Base-by-base conservation (phyloP, 148 eudicot genomes). In the Camellia lanceoleosa region DNA sequence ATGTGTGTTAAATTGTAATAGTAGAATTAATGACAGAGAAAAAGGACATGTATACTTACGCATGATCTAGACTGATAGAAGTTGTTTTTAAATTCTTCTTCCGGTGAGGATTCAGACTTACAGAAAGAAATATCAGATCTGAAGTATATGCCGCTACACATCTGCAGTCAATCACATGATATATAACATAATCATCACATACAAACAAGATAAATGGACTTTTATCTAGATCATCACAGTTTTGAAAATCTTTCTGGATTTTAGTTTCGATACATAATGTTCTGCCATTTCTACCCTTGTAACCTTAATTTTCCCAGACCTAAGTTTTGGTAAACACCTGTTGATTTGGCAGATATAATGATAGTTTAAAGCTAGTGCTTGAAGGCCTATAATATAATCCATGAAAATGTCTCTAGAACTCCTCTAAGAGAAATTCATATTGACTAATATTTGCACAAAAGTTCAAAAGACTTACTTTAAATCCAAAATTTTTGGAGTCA, bases 121-220 rank as follows among this genome's bases (percentile, higher is more conserved):
- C 92, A 75, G 81, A 81, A 81, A 94, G 79, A 76, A 94, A 97
- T 78, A 97, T 72, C 63, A 97, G 89, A 86, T 97, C 99, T 73
- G 99, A 97, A 84, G 92, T 88, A 88, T 80, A 97, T 71, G 98
- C 94, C 55, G 81, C 93, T 56, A 92, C 98, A 77, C 99, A 96
- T 86, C 99, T 97, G 96, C 85, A 81, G 47, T 52, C 70, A 76
- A 77, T 6, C 41, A 80, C 49, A 51, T 12, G 42, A 64, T 43
- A 30, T 30, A 30, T 30, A 42, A 81, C 8, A 43, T 66, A 16
- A 66, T 51, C 10, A 41, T 38, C 30, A 52, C 66, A 43, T 41
- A 20, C 42, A 5, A 20, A 51, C 14, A 23, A 13, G 20, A 77
- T 52, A 10, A 78, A 41, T 20, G 58, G 49, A 18, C 20, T 14